Evolutionary conservation across 805 yeast genomes (phyloP), one percentile per base, ranked within the genome.

Genomic region (Saturnispora diversa): DNA sequence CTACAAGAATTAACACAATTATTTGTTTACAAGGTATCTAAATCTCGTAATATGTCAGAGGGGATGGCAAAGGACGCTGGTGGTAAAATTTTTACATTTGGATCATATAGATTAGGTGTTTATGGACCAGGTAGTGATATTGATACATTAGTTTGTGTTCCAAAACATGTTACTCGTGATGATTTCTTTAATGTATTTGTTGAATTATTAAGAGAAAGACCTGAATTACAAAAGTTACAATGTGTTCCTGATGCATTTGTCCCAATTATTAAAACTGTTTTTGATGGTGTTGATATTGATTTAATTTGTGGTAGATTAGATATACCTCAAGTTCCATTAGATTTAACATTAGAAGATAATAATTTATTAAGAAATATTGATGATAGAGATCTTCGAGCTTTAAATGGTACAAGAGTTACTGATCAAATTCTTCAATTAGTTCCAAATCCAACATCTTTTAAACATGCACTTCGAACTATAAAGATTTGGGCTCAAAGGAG

Each of bases 121-220:
- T 86, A 88, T 63, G 97, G 97, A 0, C 97, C 97, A 0, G 97
- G 98, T 1, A 83, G 95, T 0, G 98, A 92, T 80, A 90, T 92
- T 45, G 98, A 92, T 67, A 84, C 97, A 0, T 65, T 92, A 34
- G 84, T 92, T n/a, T 97, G 90, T 21, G 97, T 85, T 13, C 98
- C 98, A 2, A 92, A 90, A 53, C 97, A 92, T 60, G 95, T 92
- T 11, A 70, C 84, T 1, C 72, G 96, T 48, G 92, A 84, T 20
- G 92, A 88, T 60, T 92, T 90, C 57, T 92, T 92, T 56, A 75
- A 72, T 1, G 87, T 84, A 0, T 87, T 92, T 64, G 84, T 70
- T 27, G 71, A 72, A 32, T 59, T 92, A 11, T 60, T 92, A 43
- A 70, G 84, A 49, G 65, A 70, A 46, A 70, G 95, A 48, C 75